These are phyloP conservation scores for Annona squamosa DNA, from an alignment of 164 flowering plant genomes.

Conservation along the genomic window DNA sequence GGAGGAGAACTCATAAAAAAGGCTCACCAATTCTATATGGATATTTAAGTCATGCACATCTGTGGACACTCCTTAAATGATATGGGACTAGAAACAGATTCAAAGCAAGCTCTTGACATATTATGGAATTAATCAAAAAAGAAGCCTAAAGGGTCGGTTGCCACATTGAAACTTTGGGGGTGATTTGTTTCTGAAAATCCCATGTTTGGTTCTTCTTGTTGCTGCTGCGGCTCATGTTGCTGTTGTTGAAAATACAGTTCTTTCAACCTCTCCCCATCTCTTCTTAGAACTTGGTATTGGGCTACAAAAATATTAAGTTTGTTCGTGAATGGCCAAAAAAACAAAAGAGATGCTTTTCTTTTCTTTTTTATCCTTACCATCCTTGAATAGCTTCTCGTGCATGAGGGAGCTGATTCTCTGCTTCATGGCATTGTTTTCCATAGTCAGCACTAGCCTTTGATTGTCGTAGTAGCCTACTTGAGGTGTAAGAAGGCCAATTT, in stretches of 20 bases:
- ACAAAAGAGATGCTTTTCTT: neutral
- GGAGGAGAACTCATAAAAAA: too few relatives aligned
- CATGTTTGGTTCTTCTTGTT: too few relatives aligned
- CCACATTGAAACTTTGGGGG: too few relatives aligned
- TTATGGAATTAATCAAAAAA: too few relatives aligned
- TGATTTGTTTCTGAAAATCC: too few relatives aligned
- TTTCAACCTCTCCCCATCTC: neutral
- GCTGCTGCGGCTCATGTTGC: neutral
- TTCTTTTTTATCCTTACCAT: constrained; percentile 11
- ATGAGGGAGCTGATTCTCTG: constrained; percentile 6
- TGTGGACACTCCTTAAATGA: too few relatives aligned
- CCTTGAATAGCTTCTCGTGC: constrained; percentile 5
- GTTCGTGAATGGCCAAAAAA: neutral
- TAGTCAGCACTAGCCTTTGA: neutral
- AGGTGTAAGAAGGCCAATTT: constrained; percentile 11
- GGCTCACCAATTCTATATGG: too few relatives aligned
- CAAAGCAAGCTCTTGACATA: too few relatives aligned
- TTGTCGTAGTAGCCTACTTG: constrained; percentile 12
- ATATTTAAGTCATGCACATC: too few relatives aligned
- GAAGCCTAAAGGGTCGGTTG: too few relatives aligned
- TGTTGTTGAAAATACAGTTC: neutral
- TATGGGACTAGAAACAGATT: too few relatives aligned
- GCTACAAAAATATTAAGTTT: neutral
- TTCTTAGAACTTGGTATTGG: neutral
- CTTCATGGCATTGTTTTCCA: constrained; percentile 19